Evolutionary conservation across 2,329 filamentous ascomycete genomes (phyloP).

Genomic region (Arthroderma sp.): DNA sequence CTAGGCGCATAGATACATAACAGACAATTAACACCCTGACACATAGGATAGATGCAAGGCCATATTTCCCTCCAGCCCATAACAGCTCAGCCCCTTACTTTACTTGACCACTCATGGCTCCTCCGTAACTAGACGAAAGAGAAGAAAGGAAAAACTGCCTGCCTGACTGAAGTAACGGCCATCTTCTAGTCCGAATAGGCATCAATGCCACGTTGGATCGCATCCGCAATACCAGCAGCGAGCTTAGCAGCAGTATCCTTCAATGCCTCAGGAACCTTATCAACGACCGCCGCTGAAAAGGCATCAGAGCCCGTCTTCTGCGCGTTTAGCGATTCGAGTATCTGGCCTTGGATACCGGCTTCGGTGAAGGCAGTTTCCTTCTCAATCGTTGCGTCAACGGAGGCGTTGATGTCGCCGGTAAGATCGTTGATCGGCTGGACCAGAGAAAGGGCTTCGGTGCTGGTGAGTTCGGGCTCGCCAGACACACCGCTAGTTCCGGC

Average conservation of each 20-base stretch:
- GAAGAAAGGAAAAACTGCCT: background rate
- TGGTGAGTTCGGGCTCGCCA: conserved; percentile 12
- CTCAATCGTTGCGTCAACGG: conserved; percentile 14
- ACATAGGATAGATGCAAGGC: too few species aligned
- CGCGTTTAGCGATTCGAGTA: conserved; percentile 15
- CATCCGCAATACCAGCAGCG: conserved; percentile 18
- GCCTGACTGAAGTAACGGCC: too few species aligned
- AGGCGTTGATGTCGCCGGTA: conserved; percentile 15
- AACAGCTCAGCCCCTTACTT: too few species aligned
- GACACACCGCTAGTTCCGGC: conserved; percentile 16
- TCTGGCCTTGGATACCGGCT: conserved; percentile 13
- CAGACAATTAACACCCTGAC: too few species aligned
- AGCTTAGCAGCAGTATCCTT: conserved; percentile 15
- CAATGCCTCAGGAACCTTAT: conserved; percentile 19
- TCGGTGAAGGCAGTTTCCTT: conserved; percentile 18
- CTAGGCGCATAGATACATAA: too few species aligned
- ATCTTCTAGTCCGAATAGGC: conserved; percentile 12
- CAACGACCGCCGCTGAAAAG: conserved; percentile 17
- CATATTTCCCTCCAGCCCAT: too few species aligned
- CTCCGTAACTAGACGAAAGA: background rate
- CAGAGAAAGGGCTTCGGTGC: conserved; percentile 18
- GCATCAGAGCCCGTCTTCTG: conserved; percentile 17
- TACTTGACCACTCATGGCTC: background rate
- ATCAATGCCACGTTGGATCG: conserved; percentile 21
- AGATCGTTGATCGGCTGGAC: conserved; percentile 17